Evolutionary conservation across 164 flowering plant species (phyloP).

Genomic region (Akebia trifoliata): DNA sequence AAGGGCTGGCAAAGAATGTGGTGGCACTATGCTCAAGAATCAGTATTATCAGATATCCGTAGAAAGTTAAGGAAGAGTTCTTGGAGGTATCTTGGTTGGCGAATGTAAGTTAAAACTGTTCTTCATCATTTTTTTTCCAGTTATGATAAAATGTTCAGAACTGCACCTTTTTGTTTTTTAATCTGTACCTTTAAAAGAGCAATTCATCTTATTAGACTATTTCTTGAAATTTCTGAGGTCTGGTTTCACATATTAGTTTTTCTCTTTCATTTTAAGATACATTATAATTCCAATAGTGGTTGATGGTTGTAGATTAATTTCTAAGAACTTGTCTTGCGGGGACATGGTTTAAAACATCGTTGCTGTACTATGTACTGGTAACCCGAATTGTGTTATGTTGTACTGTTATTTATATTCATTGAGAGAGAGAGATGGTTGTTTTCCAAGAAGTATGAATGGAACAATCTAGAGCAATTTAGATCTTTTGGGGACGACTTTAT

Average conservation of each 20-base stretch:
- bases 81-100: slow-evolving; percentile 67
- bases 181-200: background rate
- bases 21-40: slow-evolving; percentile 93
- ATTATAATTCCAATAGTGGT: too few species aligned
- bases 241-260: background rate
- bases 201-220: background rate
- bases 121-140: background rate
- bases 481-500: too few species aligned
- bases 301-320: too few species aligned
- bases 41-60: slow-evolving; percentile 74
- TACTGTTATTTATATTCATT: too few species aligned
- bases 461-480: too few species aligned
- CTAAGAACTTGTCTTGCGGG: too few species aligned
- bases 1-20: slow-evolving; percentile 78
- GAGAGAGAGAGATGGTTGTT: too few species aligned
- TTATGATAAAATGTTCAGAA: background rate
- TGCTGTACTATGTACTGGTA: too few species aligned
- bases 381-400: too few species aligned
- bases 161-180: background rate
- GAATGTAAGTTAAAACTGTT: slow-evolving; percentile 58
- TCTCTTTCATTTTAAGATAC: background rate
- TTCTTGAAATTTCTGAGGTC: background rate
- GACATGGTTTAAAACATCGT: too few species aligned
- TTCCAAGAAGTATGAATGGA: too few species aligned
- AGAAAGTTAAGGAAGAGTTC: slow-evolving; percentile 63